phyloP scores from a whole-genome alignment of 78 protist genomes.

The Polysphondylium violaceum region DNA sequence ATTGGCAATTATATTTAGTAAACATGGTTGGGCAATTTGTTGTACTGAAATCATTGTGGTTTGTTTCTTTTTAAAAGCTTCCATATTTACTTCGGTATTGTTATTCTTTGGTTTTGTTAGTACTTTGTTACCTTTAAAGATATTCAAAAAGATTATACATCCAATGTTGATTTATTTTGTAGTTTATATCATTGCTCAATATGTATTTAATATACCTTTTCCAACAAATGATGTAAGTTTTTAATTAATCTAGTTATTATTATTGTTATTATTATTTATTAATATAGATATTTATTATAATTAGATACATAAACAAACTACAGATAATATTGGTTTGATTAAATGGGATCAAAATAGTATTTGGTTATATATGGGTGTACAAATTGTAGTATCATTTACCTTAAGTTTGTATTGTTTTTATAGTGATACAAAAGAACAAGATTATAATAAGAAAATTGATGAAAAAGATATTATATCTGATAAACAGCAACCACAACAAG shows the following conservation, averaged over 20 bases:
- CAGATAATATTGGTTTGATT: slow-evolving; percentile 15
- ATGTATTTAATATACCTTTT: slow-evolving; percentile 27
- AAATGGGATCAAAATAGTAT: background rate
- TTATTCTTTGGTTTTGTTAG: slow-evolving; percentile 13
- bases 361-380: slow-evolving; percentile 59
- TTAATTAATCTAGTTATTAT: too few relatives aligned
- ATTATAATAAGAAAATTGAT: background rate
- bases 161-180: background rate
- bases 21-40: slow-evolving; percentile 78
- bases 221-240: too few relatives aligned
- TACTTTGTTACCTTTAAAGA: slow-evolving; percentile 32
- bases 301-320: background rate
- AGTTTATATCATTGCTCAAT: slow-evolving; percentile 33
- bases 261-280: too few relatives aligned
- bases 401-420: slow-evolving; percentile 58
- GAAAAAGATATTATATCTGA: background rate
- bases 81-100: slow-evolving; percentile 5
- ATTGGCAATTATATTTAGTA: slow-evolving; percentile 25
- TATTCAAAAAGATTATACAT: slow-evolving; percentile 20
- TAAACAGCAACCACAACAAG: background rate
- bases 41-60: slow-evolving; percentile 55
- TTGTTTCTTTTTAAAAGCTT: slow-evolving; percentile 36
- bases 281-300: too few relatives aligned
- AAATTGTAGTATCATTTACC: slow-evolving; percentile 30
- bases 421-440: slow-evolving; percentile 21